phyloP scores from a whole-genome alignment of 163 green algal species.

The Prototheca wickerhamii region DNA sequence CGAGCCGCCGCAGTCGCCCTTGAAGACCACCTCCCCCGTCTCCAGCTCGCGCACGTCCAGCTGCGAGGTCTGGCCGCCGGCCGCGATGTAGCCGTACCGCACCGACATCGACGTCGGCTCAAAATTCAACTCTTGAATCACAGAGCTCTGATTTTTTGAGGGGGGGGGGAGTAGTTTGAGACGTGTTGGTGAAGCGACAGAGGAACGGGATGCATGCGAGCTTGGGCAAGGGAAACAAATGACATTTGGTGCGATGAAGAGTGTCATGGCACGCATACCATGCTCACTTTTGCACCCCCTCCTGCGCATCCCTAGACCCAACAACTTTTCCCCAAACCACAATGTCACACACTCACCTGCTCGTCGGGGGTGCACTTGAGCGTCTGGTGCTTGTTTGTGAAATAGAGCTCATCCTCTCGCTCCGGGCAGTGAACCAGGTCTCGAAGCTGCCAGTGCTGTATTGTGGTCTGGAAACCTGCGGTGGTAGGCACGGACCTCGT shows the following conservation, averaged over 20 bases:
- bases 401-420: slow-evolving; percentile 42
- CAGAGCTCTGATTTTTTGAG: background rate
- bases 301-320: too few relatives aligned
- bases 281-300: too few relatives aligned
- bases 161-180: too few relatives aligned
- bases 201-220: too few relatives aligned
- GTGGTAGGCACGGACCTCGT: too few relatives aligned
- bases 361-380: background rate
- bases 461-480: slow-evolving; percentile 23
- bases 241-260: too few relatives aligned
- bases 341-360: background rate
- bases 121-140: slow-evolving; percentile 43
- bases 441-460: slow-evolving; percentile 76
- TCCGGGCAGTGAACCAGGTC: slow-evolving; percentile 62
- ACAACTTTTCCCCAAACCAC: too few relatives aligned
- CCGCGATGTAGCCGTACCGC: slow-evolving; percentile 47
- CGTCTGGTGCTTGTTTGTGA: slow-evolving; percentile 28
- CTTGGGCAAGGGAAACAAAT: too few relatives aligned
- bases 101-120: slow-evolving; percentile 57
- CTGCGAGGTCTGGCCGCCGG: slow-evolving; percentile 51
- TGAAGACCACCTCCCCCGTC: slow-evolving; percentile 22
- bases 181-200: too few relatives aligned
- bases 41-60: slow-evolving; percentile 33
- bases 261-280: too few relatives aligned
- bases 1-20: slow-evolving; percentile 36